Conservation (phyloP, 2,329 filamentous ascomycete genomes). For the Xylariaceae sp. region DNA sequence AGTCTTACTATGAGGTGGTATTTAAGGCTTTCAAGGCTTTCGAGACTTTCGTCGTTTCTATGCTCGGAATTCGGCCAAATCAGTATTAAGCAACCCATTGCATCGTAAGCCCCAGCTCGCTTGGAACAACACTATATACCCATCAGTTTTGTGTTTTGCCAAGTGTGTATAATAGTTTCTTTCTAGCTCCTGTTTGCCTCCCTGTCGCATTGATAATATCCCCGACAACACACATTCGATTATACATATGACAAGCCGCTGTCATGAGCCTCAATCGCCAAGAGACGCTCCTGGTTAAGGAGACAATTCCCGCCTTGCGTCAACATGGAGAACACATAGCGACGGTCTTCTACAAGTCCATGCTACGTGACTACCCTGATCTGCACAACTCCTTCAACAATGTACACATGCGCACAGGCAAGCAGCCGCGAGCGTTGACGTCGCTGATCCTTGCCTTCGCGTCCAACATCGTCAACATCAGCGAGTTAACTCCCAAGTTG, state of each 20-base stretch:
- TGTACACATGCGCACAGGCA: conserved; percentile 63
- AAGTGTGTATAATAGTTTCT: not conserved
- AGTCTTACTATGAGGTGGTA: conserved; percentile 5
- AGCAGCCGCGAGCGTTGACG: conserved; percentile 65
- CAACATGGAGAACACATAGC: conserved; percentile 71
- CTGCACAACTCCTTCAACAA: conserved; percentile 73
- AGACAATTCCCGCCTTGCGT: conserved; percentile 69
- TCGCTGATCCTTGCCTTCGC: conserved; percentile 71
- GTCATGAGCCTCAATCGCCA: conserved; percentile 47
- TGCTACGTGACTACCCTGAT: conserved; percentile 66
- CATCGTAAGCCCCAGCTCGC: not conserved
- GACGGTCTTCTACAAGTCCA: conserved; percentile 70
- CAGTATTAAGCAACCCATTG: not conserved
- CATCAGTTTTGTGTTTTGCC: not conserved
- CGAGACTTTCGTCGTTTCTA: conserved; percentile 6
- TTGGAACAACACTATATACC: not conserved
- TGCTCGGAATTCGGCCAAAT: conserved; percentile 1
- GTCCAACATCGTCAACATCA: conserved; percentile 66
- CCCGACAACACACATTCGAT: not conserved
- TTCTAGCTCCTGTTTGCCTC: not conserved
- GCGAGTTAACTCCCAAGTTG: conserved; percentile 55
- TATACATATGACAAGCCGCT: not conserved
- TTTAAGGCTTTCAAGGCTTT: conserved; percentile 14
- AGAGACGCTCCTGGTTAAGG: conserved; percentile 67
- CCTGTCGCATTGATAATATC: not conserved